Evolutionary conservation across 768 basidiomycete genomes (phyloP), one percentile per base, ranked within the genome.

Genomic region (Tricholomella constricta): DNA sequence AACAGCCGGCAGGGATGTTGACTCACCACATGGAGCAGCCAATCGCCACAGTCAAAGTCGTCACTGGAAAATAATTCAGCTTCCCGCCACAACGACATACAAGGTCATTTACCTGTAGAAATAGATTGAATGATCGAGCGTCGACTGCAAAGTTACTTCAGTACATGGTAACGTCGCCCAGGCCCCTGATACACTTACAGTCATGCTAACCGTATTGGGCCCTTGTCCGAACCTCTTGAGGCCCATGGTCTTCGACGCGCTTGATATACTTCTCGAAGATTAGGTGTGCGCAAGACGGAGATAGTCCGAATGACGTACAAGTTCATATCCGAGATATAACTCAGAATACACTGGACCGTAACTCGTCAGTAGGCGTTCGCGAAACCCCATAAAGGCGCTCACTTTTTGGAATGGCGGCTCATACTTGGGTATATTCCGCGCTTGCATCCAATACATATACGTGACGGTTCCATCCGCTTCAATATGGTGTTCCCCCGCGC

Each of bases 401-500:
- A 86, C 91, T 72, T 91, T 93, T 61, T 93, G 91, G 66, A 88
- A 93, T 19, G 83, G 80, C 4, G 83, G 65, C 37, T 82, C 84
- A 64, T 88, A 88, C 59, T 78, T 75, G 1, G 86, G 84, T 51
- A 84, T 77, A 56, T 83, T 78, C 54, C 80, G 78, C 3, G 89
- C 85, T 64, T 84, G 82, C 86, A 91, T 88, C 91, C 91, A 94
- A 62, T 83, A 89, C 79, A 85, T 82, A 50, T 77, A 78, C 15
- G 75, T 73, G 25, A 78, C 66, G 17, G 69, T 71, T 3, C 86
- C 86, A 23, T 81, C 76, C 25, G 69, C 67, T 2, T 72, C 63
- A 17, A 70, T 59, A 41, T 74, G 69, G 20, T 78, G 67, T 29
- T 75, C 75, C 27, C 66, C 70, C 0, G 83, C 86, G 25, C 72